These are phyloP conservation scores for Emericellopsis atlantica DNA, from an alignment of 2,329 filamentous ascomycete species.

Conservation along the genomic window DNA sequence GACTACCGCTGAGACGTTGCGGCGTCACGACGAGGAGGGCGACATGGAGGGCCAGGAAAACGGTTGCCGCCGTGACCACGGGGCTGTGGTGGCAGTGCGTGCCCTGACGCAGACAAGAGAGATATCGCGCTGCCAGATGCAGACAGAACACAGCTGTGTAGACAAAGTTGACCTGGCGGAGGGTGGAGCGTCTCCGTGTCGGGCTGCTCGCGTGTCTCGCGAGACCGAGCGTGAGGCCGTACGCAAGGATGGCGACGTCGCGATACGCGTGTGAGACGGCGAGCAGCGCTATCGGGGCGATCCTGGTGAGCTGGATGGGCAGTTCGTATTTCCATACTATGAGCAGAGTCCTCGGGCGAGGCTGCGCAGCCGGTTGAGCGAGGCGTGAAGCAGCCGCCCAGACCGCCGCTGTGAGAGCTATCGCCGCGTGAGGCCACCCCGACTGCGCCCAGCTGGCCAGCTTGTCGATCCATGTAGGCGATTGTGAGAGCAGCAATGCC, in stretches of 20 bases:
- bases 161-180: slow-evolving; percentile 36
- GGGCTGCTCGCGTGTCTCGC: slow-evolving; percentile 24
- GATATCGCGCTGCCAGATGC: slow-evolving; percentile 20
- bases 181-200: slow-evolving; percentile 29
- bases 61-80: slow-evolving; percentile 19
- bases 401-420: no score
- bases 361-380: background rate
- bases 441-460: no score
- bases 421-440: no score
- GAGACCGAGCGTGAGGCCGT: slow-evolving; percentile 30
- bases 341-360: slow-evolving; percentile 20
- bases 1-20: slow-evolving; percentile 6
- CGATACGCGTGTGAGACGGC: slow-evolving; percentile 19
- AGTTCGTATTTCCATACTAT: slow-evolving; percentile 29
- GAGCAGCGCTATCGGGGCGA: slow-evolving; percentile 24
- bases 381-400: background rate
- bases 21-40: slow-evolving; percentile 30
- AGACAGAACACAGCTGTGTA: slow-evolving; percentile 22
- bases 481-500: no score
- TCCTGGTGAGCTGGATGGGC: slow-evolving; percentile 25
- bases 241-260: slow-evolving; percentile 20
- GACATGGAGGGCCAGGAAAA: slow-evolving; percentile 21
- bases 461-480: no score
- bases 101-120: slow-evolving; percentile 28
- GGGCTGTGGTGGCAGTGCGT: slow-evolving; percentile 15